A percentile compares a stretch with the other conserved stretches of the same genome.
Evolutionary conservation across 768 basidiomycete genomes (phyloP).

Genomic region (Leccinum ochraceum): DNA sequence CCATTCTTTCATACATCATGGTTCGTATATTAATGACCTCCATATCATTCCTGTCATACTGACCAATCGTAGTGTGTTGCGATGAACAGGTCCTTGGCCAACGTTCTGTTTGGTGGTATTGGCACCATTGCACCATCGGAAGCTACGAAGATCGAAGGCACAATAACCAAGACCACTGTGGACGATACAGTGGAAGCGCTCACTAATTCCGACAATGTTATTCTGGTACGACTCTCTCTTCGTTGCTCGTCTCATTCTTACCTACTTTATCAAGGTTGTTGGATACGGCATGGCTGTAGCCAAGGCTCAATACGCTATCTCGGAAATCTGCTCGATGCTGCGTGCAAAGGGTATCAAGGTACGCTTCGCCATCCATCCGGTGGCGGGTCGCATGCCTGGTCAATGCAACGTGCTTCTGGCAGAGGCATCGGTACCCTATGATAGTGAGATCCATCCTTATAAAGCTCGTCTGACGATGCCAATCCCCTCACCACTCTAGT

Average conservation of each 20-base stretch:
- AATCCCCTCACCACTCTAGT: constrained; percentile 43
- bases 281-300: constrained; percentile 94
- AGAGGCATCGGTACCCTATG: constrained; percentile 88
- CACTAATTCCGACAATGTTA: constrained; percentile 79
- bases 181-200: constrained; percentile 83
- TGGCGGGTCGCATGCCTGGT: constrained; percentile 92
- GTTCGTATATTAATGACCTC: constrained; percentile 41
- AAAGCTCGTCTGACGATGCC: background rate
- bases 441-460: constrained; percentile 51
- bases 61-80: constrained; percentile 67
- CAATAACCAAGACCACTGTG: constrained; percentile 72
- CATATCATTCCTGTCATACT: constrained; percentile 3
- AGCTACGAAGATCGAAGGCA: constrained; percentile 78
- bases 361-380: constrained; percentile 86
- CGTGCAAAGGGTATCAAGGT: constrained; percentile 76
- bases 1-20: constrained; percentile 92
- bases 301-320: constrained; percentile 80
- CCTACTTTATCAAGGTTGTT: constrained; percentile 51
- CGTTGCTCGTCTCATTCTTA: constrained; percentile 7
- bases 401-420: constrained; percentile 92
- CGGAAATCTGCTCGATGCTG: constrained; percentile 74
- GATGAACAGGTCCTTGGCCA: constrained; percentile 86
- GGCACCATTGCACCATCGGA: constrained; percentile 54
- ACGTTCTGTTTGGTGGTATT: constrained; percentile 90
- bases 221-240: constrained; percentile 49